These are phyloP conservation scores for Coelastrella sp. DNA, from an alignment of 139 green algal genomes.

Conservation along the genomic window DNA sequence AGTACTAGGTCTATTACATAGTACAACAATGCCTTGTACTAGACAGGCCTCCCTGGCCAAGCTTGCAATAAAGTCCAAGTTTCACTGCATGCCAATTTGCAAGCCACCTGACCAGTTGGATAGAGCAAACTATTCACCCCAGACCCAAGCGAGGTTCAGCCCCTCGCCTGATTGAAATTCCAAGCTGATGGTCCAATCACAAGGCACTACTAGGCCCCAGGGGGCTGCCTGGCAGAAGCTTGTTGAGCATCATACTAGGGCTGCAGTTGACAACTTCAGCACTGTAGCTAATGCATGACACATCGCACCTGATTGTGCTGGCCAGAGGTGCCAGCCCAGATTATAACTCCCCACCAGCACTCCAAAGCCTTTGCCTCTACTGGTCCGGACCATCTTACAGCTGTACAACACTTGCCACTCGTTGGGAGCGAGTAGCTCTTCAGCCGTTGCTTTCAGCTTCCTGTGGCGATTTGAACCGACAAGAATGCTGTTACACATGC, in stretches of 20 bases:
- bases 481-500: not conserved
- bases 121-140: too few relatives aligned
- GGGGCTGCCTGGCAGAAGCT: not conserved
- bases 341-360: constrained; percentile 44
- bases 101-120: too few relatives aligned
- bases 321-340: constrained; percentile 28
- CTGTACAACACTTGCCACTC: constrained; percentile 38
- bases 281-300: not conserved
- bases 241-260: not conserved
- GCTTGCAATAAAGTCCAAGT: too few relatives aligned
- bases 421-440: constrained; percentile 13
- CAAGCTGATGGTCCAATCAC: too few relatives aligned
- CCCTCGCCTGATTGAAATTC: too few relatives aligned
- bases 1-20: not conserved
- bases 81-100: too few relatives aligned
- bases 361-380: constrained; percentile 31
- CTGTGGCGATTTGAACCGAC: not conserved
- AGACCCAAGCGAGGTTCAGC: too few relatives aligned
- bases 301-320: not conserved
- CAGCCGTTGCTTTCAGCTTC: constrained; percentile 26
- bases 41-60: too few relatives aligned
- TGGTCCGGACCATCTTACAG: constrained; percentile 34
- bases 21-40: not conserved
- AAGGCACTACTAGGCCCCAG: too few relatives aligned
- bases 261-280: not conserved